Conservation (phyloP, 202 grass and related monocot genomes). For the Saccharum hybrid region DNA sequence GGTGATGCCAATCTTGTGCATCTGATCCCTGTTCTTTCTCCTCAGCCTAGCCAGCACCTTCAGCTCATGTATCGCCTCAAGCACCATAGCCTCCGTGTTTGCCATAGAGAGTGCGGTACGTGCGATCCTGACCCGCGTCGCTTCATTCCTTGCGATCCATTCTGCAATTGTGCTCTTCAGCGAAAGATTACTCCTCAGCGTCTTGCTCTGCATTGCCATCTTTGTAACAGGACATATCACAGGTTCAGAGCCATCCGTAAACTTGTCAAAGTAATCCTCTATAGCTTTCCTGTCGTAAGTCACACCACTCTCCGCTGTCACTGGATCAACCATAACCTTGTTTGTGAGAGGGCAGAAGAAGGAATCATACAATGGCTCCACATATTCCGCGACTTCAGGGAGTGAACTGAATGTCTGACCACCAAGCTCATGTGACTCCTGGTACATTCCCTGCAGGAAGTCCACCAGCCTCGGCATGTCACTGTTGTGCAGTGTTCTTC, state of each 20-base stretch:
- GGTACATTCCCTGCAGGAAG: conserved; percentile 70
- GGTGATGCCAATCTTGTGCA: conserved; percentile 84
- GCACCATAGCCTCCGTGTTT: conserved; percentile 64
- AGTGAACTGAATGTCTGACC: conserved; percentile 48
- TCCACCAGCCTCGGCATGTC: conserved; percentile 74
- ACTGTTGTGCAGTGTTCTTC: conserved; percentile 42
- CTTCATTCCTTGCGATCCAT: conserved; percentile 82
- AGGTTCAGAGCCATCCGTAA: conserved; percentile 52
- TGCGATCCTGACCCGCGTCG: conserved; percentile 60
- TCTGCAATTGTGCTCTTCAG: conserved; percentile 79
- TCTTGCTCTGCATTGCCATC: conserved; percentile 61
- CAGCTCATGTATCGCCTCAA: conserved; percentile 80
- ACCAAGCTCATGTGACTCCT: conserved; percentile 47
- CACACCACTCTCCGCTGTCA: conserved; percentile 76
- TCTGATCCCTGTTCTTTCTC: conserved; percentile 68
- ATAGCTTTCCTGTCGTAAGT: conserved; percentile 89
- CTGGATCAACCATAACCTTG: conserved; percentile 88
- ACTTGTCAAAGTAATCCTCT: conserved; percentile 64
- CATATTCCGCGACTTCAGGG: conserved; percentile 65
- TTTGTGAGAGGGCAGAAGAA: conserved; percentile 97
- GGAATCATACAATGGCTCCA: conserved; percentile 81
- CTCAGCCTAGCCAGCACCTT: conserved; percentile 54
- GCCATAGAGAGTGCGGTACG: conserved; percentile 58
- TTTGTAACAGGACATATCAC: conserved; percentile 76
- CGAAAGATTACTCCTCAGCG: conserved; percentile 63